Base-by-base conservation (phyloP, 352 stramenopile species). In the Phytophthora meadii region DNA sequence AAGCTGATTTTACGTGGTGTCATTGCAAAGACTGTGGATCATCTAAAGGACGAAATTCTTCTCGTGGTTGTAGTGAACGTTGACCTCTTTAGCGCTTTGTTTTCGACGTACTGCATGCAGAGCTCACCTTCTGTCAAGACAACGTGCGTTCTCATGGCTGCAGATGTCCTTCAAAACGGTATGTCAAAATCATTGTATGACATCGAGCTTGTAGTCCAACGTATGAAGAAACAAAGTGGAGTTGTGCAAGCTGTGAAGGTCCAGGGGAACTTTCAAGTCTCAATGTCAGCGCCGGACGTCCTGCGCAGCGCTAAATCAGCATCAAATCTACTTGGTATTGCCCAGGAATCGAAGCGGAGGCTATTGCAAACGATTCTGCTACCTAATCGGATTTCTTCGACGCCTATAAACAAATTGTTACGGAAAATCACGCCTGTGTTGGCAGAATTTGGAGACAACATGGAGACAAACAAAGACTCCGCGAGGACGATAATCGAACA, bases 81-180 rank as follows among this genome's bases (percentile, higher is more conserved):
- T 8, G 40, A 27, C 36, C 15, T 82, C 25, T 76, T 71, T 42
- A 75, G 67, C 42, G 64, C 73, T 7, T 51, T 81, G 11, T 82
- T 74, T 28, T 60, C 68, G 11, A 30, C 64, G 12, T 80, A 51
- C 28, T 76, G 73, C 61, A 70, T 80, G 60, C 70, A 80, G 34
- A 77, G 50, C 40, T 48, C 70, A 4, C 63, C 39, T 0, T 76
- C 66, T 27, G 19, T 72, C 5, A 39, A 47, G n/a, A 80, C 57
- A 2, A 78, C 54, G 14, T 37, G 15, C 37, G 30, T 36, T 3
- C 9, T 36, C 30, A 36, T 36, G 37, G 37, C n/a, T 42, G 37
- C 37, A 11, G 37, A 42, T 42, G 7, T 17, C 12, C 36, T 17
- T 17, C 36, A 42, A 19, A 42, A 19, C 12, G 19, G 36, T 42